Conservation (phyloP, 495 filamentous ascomycete genomes). For the Polyplosphaeria fusca region DNA sequence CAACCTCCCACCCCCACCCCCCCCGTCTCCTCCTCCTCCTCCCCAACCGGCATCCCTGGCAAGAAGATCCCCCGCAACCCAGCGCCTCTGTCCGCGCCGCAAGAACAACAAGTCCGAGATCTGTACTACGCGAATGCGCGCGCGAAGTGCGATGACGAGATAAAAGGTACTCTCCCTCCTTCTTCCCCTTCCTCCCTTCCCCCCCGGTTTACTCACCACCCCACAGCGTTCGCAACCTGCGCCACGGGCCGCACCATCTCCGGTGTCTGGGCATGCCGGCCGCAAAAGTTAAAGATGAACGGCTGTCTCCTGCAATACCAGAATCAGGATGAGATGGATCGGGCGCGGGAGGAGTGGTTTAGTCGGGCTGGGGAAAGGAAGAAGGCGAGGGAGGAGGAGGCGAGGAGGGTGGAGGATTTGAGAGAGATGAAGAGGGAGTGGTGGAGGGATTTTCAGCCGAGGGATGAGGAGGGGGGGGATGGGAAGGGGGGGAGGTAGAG, state of each 20-base stretch:
- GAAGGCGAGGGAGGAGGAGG: slow-evolving; percentile 59
- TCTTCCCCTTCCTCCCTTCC: not conserved
- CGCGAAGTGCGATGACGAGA: slow-evolving; percentile 72
- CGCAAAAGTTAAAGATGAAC: slow-evolving; percentile 81
- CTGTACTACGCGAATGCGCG: slow-evolving; percentile 87
- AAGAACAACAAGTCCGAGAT: slow-evolving; percentile 87
- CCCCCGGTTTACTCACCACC: slow-evolving; percentile 2
- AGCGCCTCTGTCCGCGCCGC: slow-evolving; percentile 83
- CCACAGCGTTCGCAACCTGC: slow-evolving; percentile 82
- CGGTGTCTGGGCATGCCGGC: slow-evolving; percentile 78
- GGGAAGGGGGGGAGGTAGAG: slow-evolving; percentile 46
- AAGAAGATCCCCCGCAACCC: slow-evolving; percentile 72
- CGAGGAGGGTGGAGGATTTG: slow-evolving; percentile 48
- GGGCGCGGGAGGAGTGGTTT: slow-evolving; percentile 93
- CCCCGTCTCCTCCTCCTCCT: not conserved
- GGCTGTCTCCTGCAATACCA: slow-evolving; percentile 84
- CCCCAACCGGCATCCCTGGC: not conserved
- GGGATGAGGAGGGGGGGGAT: slow-evolving; percentile 41
- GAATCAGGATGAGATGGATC: slow-evolving; percentile 78
- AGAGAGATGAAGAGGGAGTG: slow-evolving; percentile 47
- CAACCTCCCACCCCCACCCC: slow-evolving; percentile 3
- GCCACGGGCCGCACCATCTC: slow-evolving; percentile 79
- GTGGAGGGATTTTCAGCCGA: slow-evolving; percentile 52
- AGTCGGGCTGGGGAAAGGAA: slow-evolving; percentile 63
- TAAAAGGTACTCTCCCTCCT: slow-evolving; percentile 60